Base-by-base conservation (phyloP, 164 flowering plant species). In the Platanus orientalis region DNA sequence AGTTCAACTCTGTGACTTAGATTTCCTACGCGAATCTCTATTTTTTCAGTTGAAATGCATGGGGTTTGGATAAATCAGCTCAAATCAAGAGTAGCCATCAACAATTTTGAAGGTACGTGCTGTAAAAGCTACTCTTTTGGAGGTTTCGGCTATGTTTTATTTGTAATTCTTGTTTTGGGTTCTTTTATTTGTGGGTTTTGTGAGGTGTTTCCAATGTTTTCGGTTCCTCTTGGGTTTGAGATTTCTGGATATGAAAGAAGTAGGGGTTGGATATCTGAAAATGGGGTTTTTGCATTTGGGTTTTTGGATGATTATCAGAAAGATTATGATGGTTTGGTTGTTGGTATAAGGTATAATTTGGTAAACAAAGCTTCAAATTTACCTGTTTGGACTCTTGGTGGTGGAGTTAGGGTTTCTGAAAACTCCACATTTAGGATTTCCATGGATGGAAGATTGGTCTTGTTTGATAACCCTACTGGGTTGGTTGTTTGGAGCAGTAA, bases 341-440 rank as follows among this genome's bases (percentile, higher is more conserved):
- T 80, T 48, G 83, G 83, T 1, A 69, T 80, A 64, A 69, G 70
- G 66, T 76, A 80, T 76, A 79, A 79, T 32, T 66, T 79, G 53
- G 78, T 71, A 14, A 67, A 50, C 29, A 73, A 65, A 61, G 70
- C 49, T 64, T 71, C 76, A 54, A 78, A 72, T 70, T 45, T 71
- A 52, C 81, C 83, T 69, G 80, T 80, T 67, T 80, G 81, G 84
- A 74, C 75, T 52, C 66, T 78, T 67, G 87, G 84, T 61, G 81
- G 80, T 11, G 81, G 83, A 0, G 54, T 77, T 62, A 79, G 80
- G 61, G 84, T 80, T 49, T 55, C 84, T 66, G 34, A 54, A 14
- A 79, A 83, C 65, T 80, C 84, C 44, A 78, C 81, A 14, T 55
- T 80, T 57, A 73, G 67, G 69, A 76, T 83, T 49, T 66, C 75